These are phyloP conservation scores for Crucibulum parvulum DNA, from an alignment of 1,284 basidiomycete species.

Conservation along the genomic window DNA sequence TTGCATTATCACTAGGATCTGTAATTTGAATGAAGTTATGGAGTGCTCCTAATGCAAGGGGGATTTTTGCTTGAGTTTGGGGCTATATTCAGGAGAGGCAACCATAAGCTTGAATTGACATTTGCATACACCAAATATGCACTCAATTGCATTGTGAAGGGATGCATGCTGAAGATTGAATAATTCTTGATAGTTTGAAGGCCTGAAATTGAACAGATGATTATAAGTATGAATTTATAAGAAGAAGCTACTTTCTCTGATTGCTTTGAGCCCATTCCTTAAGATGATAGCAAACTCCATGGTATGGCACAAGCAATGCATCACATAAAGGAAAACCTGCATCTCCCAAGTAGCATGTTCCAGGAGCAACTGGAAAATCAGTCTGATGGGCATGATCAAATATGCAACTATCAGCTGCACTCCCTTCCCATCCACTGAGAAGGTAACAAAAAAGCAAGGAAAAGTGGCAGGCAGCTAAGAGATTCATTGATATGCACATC, in stretches of 20 bases:
- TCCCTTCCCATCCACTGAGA: constrained; percentile 41
- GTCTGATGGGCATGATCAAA: constrained; percentile 21
- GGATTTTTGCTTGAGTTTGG: constrained; percentile 32
- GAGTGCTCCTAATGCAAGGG: constrained; percentile 26
- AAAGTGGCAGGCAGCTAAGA: constrained; percentile 29
- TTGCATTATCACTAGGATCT: constrained; percentile 11
- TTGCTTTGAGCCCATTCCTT: constrained; percentile 34
- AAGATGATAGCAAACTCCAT: constrained; percentile 35
- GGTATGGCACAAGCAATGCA: constrained; percentile 37
- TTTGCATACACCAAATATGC: constrained; percentile 47
- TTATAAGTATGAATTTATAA: neutral
- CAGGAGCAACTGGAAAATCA: constrained; percentile 24
- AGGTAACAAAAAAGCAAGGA: constrained; percentile 33
- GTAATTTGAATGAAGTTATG: constrained; percentile 21
- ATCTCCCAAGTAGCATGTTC: constrained; percentile 41
- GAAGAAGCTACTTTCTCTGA: constrained; percentile 12
- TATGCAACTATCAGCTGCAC: constrained; percentile 32
- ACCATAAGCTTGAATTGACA: constrained; percentile 27
- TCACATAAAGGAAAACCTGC: constrained; percentile 40
- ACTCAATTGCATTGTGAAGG: constrained; percentile 42
- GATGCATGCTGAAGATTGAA: constrained; percentile 38
- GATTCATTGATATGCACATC: constrained; percentile 29
- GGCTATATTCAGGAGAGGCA: constrained; percentile 27
- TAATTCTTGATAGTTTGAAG: constrained; percentile 29
- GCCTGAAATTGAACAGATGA: constrained; percentile 21